Percentiles rank a stretch among this genome's conserved stretches.
phyloP scores from a whole-genome alignment of 108 stramenopile genomes.

The Poteriospumella lacustris region DNA sequence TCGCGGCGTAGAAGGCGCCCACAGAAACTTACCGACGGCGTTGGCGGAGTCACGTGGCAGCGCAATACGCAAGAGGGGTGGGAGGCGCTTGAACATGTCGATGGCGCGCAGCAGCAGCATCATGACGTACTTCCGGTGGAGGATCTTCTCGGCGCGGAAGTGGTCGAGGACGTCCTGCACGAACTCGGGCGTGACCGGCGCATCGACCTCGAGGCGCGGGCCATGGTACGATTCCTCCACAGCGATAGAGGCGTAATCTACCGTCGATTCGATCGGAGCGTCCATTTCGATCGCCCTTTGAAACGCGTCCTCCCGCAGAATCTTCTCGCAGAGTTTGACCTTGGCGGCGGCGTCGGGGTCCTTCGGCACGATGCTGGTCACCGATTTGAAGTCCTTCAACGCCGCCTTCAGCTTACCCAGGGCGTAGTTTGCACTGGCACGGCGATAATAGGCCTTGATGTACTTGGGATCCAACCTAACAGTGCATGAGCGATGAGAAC shows the following conservation, averaged over 20 bases:
- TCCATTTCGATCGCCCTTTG: conserved; percentile 79
- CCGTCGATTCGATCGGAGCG: conserved; percentile 61
- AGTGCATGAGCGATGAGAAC: not conserved
- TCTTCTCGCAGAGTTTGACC: conserved; percentile 79
- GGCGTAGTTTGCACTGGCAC: conserved; percentile 90
- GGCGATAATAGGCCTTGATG: conserved; percentile 91
- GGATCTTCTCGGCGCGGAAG: conserved; percentile 79
- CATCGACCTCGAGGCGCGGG: conserved; percentile 67
- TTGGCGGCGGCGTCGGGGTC: conserved; percentile 44
- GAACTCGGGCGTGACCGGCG: conserved; percentile 74
- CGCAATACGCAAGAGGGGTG: conserved; percentile 65
- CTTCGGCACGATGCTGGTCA: not conserved
- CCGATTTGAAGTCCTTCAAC: conserved; percentile 71
- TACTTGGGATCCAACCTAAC: conserved; percentile 72
- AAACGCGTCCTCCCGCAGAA: conserved; percentile 77
- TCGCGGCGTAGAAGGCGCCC: no score
- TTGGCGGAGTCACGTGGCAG: conserved; percentile 59
- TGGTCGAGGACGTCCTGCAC: conserved; percentile 71
- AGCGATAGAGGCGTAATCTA: conserved; percentile 58
- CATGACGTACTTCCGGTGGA: conserved; percentile 72
- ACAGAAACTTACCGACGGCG: not conserved
- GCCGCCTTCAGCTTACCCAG: conserved; percentile 86
- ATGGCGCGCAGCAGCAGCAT: conserved; percentile 54
- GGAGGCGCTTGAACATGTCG: conserved; percentile 57
- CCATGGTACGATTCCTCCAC: conserved; percentile 74